Conservation (phyloP, 169 alveolate species). For the Amoebophrya sp. region DNA sequence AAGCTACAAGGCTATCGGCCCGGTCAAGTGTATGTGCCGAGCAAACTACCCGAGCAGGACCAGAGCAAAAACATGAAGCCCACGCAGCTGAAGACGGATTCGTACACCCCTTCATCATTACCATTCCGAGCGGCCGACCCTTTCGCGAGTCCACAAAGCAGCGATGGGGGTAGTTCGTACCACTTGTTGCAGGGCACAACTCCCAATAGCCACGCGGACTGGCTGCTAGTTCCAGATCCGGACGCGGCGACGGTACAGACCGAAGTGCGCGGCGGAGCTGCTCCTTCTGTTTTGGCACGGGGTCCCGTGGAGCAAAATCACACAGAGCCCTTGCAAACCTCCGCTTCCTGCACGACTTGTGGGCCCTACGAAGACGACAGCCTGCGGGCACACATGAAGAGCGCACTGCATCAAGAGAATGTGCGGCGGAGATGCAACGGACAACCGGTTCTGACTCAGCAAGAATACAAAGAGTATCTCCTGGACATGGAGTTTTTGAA, state of each 20-base stretch:
- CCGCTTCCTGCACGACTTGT: not conserved
- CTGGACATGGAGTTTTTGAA: constrained; percentile 5
- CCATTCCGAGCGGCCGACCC: too few relatives aligned
- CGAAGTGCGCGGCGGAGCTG: not conserved
- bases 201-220: not conserved
- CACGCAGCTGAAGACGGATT: not conserved
- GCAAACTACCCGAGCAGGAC: not conserved
- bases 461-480: not conserved
- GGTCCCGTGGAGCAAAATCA: too few relatives aligned
- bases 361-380: not conserved
- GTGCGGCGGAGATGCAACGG: not conserved
- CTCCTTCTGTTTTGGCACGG: too few relatives aligned
- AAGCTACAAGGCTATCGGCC: not conserved
- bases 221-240: not conserved
- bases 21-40: not conserved
- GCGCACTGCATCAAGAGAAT: not conserved
- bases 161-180: not conserved
- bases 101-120: too few relatives aligned
- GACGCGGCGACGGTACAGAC: not conserved
- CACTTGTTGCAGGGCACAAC: not conserved
- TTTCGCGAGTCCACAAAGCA: not conserved
- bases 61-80: too few relatives aligned
- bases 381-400: constrained; percentile 7
- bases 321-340: not conserved
- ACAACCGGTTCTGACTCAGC: not conserved